Base-by-base conservation (phyloP, 2,329 filamentous ascomycete species). In the Apiospora koreana region DNA sequence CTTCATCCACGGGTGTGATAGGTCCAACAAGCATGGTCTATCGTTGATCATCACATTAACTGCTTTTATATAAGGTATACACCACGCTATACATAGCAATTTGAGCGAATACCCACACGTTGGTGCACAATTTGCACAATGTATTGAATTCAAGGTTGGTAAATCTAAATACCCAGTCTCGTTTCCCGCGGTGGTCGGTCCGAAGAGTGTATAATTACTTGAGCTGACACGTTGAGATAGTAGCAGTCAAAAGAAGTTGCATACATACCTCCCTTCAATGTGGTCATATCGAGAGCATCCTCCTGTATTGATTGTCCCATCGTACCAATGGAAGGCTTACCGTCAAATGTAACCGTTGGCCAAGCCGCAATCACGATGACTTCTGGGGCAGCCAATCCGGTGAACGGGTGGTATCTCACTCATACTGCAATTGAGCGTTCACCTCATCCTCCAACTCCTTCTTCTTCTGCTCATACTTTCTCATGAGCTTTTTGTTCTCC, bases 401-500 rank as follows among this genome's bases (percentile, higher is more conserved):
- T 46, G 43, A 14, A n/a, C 43, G 43, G 21, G 18, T 46, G 21
- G 48, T 28, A 12, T 5, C 48, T 54, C 48, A 54, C 21, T 38
- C 54, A 31, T 50, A 70, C n/a, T 65, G 69, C 66, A 64, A 31
- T 48, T 70, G 69, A 35, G 65, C 64, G 16, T 69, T 69, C 38
- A 72, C 50, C 23, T 81, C 80, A 16, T 80, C 82, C 62, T 80
- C 42, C 67, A 82, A 83, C 0, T 81, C 83, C 70, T 77, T 78
- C 79, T 86, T 90, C 76, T 86, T 87, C 28, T 83, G 81, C 28
- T 79, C 76, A 48, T 86, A 86, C 31, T 80, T 76, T 72, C 84
- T 85, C 65, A 90, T 88, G 73, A 93, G 74, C 75, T 91, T 92
- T 78, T 90, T 91, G 76, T 94, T 91, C 54, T 86, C 83, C 77